These are phyloP conservation scores for Berberis thunbergii DNA, from an alignment of 164 flowering plant genomes.

Conservation along the genomic window DNA sequence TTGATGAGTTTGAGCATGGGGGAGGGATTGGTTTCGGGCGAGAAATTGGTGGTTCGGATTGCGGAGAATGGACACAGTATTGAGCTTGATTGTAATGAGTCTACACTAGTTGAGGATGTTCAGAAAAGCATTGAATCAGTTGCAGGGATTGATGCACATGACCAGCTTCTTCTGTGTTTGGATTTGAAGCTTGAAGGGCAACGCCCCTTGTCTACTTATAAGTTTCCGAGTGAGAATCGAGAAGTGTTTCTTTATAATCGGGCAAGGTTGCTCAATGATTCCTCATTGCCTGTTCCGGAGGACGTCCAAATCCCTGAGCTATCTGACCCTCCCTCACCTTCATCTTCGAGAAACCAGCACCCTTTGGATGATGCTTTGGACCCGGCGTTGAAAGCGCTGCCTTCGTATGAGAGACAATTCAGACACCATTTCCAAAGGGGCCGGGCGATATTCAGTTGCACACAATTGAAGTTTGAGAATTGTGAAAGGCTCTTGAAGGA, in stretches of 20 bases:
- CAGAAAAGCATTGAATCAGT: not conserved
- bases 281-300: not conserved
- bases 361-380: constrained; percentile 2
- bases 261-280: not conserved
- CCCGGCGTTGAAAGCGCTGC: not conserved
- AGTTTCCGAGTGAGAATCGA: not conserved
- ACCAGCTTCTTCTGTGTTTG: not conserved
- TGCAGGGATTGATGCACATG: constrained; percentile 35
- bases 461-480: not conserved
- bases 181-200: not conserved
- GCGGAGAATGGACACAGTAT: constrained; percentile 2
- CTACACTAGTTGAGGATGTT: not conserved
- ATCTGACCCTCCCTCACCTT: not conserved
- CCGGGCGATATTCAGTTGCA: not conserved
- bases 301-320: not conserved
- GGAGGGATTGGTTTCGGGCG: not conserved
- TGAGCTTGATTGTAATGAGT: not conserved
- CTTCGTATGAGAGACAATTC: constrained; percentile 1
- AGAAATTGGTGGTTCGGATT: not conserved
- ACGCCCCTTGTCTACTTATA: not conserved
- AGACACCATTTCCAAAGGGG: constrained; percentile 1
- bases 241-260: constrained; percentile 1
- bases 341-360: not conserved
- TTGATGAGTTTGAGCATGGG: not conserved
- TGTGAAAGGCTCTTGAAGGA: not conserved